phyloP scores from a whole-genome alignment of 257 asterid genomes.

The Lantana camara region DNA sequence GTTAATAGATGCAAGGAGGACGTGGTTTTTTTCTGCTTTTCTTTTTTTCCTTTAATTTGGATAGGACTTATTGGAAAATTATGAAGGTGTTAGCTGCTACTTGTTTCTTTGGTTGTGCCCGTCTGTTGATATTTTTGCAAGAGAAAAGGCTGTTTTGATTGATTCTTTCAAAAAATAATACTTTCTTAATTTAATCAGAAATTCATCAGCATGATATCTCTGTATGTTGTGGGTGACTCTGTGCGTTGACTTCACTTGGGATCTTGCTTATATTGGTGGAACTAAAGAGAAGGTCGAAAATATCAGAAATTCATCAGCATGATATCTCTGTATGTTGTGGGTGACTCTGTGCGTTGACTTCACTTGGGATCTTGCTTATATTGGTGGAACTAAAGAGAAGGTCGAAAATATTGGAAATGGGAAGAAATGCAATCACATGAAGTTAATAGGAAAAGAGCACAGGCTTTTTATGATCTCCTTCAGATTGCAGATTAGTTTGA shows the following conservation, averaged over 20 bases:
- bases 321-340: not conserved
- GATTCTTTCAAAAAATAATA: not conserved
- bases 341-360: slow-evolving; percentile 2
- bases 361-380: not conserved
- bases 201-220: not conserved
- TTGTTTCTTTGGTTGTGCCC: not conserved
- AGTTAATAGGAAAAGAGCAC: not conserved
- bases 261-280: slow-evolving; percentile 8
- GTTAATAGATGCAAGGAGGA: slow-evolving; percentile 3
- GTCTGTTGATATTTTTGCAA: no score
- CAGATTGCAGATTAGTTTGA: slow-evolving; percentile 6
- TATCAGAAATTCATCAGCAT: not conserved
- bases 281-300: not conserved
- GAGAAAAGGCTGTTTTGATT: not conserved
- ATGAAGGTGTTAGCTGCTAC: not conserved
- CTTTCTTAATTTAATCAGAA: not conserved
- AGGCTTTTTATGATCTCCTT: not conserved
- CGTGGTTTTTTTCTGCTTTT: not conserved
- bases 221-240: not conserved
- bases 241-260: slow-evolving; percentile 1
- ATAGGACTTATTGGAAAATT: slow-evolving; percentile 9
- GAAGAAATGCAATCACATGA: not conserved
- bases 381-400: slow-evolving; percentile 6
- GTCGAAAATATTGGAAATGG: not conserved
- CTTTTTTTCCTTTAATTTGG: not conserved